Conservation (phyloP, 306 rosid genomes). For the Mucuna pruriens region DNA sequence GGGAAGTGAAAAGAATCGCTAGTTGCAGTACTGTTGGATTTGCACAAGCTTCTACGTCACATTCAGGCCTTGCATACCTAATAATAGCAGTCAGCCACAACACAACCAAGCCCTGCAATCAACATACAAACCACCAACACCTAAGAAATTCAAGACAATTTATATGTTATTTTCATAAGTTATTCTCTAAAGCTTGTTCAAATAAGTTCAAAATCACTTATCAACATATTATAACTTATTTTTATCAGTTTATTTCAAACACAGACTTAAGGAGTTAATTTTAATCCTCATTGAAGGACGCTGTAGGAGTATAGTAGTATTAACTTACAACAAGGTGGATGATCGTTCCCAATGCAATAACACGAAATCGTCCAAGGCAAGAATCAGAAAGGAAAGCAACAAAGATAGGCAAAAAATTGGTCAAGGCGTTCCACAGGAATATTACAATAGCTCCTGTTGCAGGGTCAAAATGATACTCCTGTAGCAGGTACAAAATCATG, state of each 20-base stretch:
- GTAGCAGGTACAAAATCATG: slow-evolving; percentile 59
- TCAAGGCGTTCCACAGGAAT: slow-evolving; percentile 59
- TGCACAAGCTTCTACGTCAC: slow-evolving; percentile 47
- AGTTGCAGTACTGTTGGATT: slow-evolving; percentile 45
- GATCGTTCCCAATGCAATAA: slow-evolving; percentile 53
- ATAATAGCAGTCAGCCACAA: slow-evolving; percentile 67
- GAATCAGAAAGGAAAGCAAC: slow-evolving; percentile 86
- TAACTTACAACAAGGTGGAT: slow-evolving; percentile 57
- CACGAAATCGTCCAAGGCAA: slow-evolving; percentile 66
- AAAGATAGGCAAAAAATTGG: slow-evolving; percentile 50
- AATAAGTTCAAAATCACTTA: no score
- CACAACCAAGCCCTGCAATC: slow-evolving; percentile 54
- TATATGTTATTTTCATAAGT: no score
- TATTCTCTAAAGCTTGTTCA: no score
- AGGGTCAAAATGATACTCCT: slow-evolving; percentile 51
- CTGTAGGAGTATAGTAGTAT: background rate
- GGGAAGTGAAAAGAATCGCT: slow-evolving; percentile 51
- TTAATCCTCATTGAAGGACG: background rate
- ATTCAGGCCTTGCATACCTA: slow-evolving; percentile 66
- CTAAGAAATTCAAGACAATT: no score
- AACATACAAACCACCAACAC: background rate
- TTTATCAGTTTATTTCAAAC: no score
- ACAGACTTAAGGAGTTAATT: background rate
- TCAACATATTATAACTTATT: no score
- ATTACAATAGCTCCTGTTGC: slow-evolving; percentile 50